Conservation (phyloP, 805 yeast genomes). For the Ogataea sp. region DNA sequence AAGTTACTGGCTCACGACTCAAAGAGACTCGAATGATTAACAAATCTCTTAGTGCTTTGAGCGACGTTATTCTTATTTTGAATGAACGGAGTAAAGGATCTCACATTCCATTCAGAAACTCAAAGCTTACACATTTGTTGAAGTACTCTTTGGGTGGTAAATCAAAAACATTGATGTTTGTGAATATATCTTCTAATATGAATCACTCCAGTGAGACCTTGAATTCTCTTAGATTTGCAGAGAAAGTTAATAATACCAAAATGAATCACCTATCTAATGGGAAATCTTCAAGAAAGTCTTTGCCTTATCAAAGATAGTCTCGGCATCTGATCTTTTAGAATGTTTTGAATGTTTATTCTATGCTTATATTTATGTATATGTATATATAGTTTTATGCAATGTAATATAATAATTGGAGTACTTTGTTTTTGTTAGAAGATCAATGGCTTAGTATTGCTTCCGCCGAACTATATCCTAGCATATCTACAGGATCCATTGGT, state of each 20-base stretch:
- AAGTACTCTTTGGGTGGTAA: slow-evolving; percentile 80
- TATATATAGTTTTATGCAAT: no score
- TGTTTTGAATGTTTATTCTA: background rate
- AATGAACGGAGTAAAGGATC: slow-evolving; percentile 26
- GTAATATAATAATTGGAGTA: no score
- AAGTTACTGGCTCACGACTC: slow-evolving; percentile 71
- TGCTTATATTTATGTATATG: background rate
- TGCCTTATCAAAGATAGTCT: no score
- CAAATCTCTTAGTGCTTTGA: slow-evolving; percentile 77
- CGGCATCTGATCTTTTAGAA: background rate
- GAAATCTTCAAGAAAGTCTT: background rate
- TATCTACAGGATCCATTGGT: background rate
- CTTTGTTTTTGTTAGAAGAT: no score
- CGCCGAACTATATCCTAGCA: no score
- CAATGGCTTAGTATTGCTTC: no score
- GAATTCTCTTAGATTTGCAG: slow-evolving; percentile 83
- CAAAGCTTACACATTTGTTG: slow-evolving; percentile 72
- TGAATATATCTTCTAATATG: slow-evolving; percentile 66
- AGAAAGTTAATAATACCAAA: slow-evolving; percentile 59
- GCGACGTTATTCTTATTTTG: slow-evolving; percentile 79
- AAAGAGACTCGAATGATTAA: slow-evolving; percentile 87
- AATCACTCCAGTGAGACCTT: slow-evolving; percentile 67
- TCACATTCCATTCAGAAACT: slow-evolving; percentile 63
- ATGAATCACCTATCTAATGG: background rate
- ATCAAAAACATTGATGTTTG: slow-evolving; percentile 91